Evolutionary conservation across 2,329 filamentous ascomycete species (phyloP), one percentile per base, ranked within the genome.

Genomic region (Fusarium cicatricum): DNA sequence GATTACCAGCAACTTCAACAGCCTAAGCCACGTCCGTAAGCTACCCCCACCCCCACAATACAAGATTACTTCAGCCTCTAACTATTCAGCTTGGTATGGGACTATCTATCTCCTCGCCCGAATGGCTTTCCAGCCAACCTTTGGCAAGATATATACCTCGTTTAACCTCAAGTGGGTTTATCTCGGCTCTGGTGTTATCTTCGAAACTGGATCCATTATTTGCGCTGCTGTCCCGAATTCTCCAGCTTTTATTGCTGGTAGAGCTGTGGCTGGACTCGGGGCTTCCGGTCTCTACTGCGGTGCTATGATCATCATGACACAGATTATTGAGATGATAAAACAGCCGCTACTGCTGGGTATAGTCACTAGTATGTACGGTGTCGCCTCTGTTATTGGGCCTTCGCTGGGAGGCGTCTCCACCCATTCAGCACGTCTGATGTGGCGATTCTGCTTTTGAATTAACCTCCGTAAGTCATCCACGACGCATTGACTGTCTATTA

Each of bases 191-290:
- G 57, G 71, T 0, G 43, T 51, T 2, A 36, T 71, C 3, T 72
- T 73, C 11, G 67, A 72, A 34, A 42, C 49, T 1, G 71, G 69
- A 0, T 70, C 65, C 4, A 45, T 72, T 4, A 48, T 74, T 1
- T 72, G 68, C 1, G 69, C 68, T 1, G 62, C 59, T 0, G 67
- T 70, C 1, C 71, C 72, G 1, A 72, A 59, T n/a, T 74, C 71
- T 2, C 60, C 62, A 5, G 71, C 70, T 3, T 71, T 78, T 3
- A 78, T 78, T n/a, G 57, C 69, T 0, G 77, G 77, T 0, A 69
- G 77, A 15, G 74, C 74, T 0, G 39, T 78, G 1, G 68, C 75
- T 4, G 77, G 75, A 2, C 32, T 74, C 2, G 77, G 75, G 1
- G 62, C 57, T 2, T 48, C 65, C 0, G 65, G 65, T 0, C 33